Evolutionary conservation across 768 basidiomycete species (phyloP).

Genomic region (Ramaria rubella): DNA sequence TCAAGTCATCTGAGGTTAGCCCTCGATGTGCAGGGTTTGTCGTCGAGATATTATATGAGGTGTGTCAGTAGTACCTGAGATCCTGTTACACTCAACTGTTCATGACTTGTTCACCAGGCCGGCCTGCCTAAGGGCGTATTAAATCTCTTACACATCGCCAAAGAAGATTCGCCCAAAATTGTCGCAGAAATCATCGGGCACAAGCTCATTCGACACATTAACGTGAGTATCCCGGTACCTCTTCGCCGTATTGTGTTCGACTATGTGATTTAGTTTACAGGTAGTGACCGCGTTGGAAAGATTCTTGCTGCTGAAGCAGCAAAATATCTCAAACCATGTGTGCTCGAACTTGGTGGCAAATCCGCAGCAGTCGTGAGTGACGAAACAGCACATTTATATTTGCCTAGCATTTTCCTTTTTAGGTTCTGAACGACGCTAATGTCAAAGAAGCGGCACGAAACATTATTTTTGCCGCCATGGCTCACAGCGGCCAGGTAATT

Average conservation of each 20-base stretch:
- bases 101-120: conserved; percentile 28
- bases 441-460: conserved; percentile 47
- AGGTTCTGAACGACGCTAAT: conserved; percentile 50
- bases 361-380: conserved; percentile 41
- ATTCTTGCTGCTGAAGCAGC: conserved; percentile 51
- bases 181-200: conserved; percentile 51
- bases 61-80: background rate
- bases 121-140: conserved; percentile 56
- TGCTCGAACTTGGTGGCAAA: conserved; percentile 55
- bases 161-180: conserved; percentile 36
- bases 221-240: conserved; percentile 27
- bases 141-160: conserved; percentile 45
- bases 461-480: conserved; percentile 38
- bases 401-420: background rate
- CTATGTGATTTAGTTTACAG: conserved; percentile 40
- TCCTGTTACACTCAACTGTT: background rate
- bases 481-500: conserved; percentile 34
- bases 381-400: background rate
- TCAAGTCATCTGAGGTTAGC: conserved; percentile 46
- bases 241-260: background rate
- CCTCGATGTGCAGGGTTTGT: conserved; percentile 42
- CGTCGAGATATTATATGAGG: conserved; percentile 43
- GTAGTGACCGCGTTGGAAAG: conserved; percentile 46
- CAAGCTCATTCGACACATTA: conserved; percentile 47
- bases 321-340: conserved; percentile 47